Base-by-base conservation (phyloP, 169 alveolate species). In the Plasmodium billcollinsi region DNA sequence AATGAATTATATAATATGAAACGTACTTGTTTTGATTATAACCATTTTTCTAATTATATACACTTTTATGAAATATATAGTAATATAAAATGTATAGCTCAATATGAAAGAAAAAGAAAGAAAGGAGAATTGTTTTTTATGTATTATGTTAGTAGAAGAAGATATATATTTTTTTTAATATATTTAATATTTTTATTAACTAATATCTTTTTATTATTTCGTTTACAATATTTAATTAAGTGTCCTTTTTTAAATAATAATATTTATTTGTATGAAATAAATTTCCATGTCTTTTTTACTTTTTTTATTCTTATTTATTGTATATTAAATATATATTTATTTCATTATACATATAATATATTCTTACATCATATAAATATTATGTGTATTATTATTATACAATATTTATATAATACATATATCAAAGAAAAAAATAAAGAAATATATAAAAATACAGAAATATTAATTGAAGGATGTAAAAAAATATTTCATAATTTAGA, bases 21-120 rank as follows among this genome's bases (percentile, higher is more conserved):
- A 83, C 69, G n/a, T 39, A 69, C 69, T 26, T 52, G 39, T 39
- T 83, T 83, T 73, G 73, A 61, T 54, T 21, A 83, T 26, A 39
- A 61, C 12, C 72, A 83, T n/a, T 83, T 83, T 73, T 67, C 85
- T n/a, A 83, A 58, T 58, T 70, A 83, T 70, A 71, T 83, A 6
- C 91, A 83, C 49, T 83, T 83, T 63, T 83, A 83, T 49, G 91
- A 83, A 83, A 69, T 83, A 69, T 71, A 83, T 47, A 83, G 61
- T 14, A 83, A 70, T 65, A n/a, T 83, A 62, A 83, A 83, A 69
- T 50, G 65, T 67, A 83, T 83, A 83, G 85, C 71, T 14, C 56
- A 83, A 18, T 83, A 83, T 69, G 91, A 83, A 62, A 83, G 29
- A 45, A 65, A 83, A 18, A 49, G 15, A 33, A 59, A 56, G 45